A percentile compares a stretch with the other conserved stretches of the same genome.
Evolutionary conservation across 345 rosid species (phyloP).

Genomic region (Melastoma malabathricum): DNA sequence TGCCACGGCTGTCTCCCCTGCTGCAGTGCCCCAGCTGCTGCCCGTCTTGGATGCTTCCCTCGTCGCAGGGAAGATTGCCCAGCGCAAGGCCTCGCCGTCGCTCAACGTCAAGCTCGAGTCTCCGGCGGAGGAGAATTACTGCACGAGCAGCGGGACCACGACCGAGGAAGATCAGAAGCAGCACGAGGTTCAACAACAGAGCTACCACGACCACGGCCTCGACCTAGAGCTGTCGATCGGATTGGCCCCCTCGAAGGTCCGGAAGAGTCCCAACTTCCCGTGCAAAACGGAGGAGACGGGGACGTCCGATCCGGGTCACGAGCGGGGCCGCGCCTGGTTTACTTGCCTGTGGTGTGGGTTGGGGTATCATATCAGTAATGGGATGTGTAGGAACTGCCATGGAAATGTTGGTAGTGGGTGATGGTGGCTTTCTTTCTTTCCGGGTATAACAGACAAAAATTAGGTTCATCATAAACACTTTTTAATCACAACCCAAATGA

Average conservation of each 20-base stretch:
- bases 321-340: constrained; percentile 4
- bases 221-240: constrained; percentile 48
- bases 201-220: constrained; percentile 8
- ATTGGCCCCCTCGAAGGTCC: constrained; percentile 6
- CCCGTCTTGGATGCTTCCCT: constrained; percentile 9
- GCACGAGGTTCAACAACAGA: constrained; percentile 1
- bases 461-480: constrained; percentile 5
- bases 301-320: constrained; percentile 22
- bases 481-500: no score
- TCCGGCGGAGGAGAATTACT: constrained; percentile 34
- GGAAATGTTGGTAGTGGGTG: constrained; percentile 9
- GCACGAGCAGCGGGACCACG: constrained; percentile 37
- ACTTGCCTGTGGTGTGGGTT: constrained; percentile 39
- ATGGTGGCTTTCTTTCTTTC: constrained; percentile 8
- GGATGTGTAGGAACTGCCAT: constrained; percentile 29
- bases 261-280: background rate
- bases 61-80: constrained; percentile 1
- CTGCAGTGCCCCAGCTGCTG: constrained; percentile 5
- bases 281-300: constrained; percentile 18
- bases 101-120: constrained; percentile 3
- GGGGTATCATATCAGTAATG: constrained; percentile 23
- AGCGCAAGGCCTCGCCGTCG: no score
- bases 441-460: constrained; percentile 13
- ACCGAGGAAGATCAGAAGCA: constrained; percentile 37
- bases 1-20: constrained; percentile 8